These are phyloP conservation scores for Babesia divergens DNA, from an alignment of 169 alveolate genomes.

Conservation along the genomic window DNA sequence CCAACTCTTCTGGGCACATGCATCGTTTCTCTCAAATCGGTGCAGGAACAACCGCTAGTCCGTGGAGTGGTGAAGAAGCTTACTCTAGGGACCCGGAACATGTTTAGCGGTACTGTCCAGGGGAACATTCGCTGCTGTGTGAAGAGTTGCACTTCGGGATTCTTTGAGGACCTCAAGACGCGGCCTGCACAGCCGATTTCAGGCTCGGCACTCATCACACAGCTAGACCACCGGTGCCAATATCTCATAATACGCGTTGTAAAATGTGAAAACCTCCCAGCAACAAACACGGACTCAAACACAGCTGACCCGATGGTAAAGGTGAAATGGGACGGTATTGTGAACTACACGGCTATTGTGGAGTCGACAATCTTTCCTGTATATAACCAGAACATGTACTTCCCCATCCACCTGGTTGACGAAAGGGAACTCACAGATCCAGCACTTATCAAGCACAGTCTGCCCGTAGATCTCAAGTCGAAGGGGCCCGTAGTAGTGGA, in stretches of 20 bases:
- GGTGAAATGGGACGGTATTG: conserved; percentile 86
- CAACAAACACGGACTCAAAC: conserved; percentile 77
- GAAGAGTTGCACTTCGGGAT: conserved; percentile 67
- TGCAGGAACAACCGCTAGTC: conserved; percentile 50
- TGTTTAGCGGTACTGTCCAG: conserved; percentile 74
- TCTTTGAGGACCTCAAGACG: conserved; percentile 22
- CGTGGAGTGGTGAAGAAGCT: conserved; percentile 65
- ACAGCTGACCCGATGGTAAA: conserved; percentile 81
- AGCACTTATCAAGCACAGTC: conserved; percentile 70
- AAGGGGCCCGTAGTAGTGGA: conserved; percentile 82
- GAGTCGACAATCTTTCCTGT: conserved; percentile 73
- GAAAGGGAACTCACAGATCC: conserved; percentile 73
- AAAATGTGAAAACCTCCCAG: conserved; percentile 79
- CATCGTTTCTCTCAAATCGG: conserved; percentile 47
- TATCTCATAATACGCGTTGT: conserved; percentile 63
- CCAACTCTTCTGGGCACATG: conserved; percentile 50
- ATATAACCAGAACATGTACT: conserved; percentile 81
- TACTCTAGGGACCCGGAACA: conserved; percentile 67
- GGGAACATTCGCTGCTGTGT: conserved; percentile 74
- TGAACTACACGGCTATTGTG: conserved; percentile 68
- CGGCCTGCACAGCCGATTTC: conserved; percentile 53
- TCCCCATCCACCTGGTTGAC: conserved; percentile 82
- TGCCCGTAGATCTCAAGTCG: conserved; percentile 81
- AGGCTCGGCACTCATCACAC: conserved; percentile 38
- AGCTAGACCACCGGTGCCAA: conserved; percentile 37